A percentile compares a stretch with the other conserved stretches of the same genome.
Conservation (phyloP, 306 rosid genomes). For the Erythrophleum fordii region DNA sequence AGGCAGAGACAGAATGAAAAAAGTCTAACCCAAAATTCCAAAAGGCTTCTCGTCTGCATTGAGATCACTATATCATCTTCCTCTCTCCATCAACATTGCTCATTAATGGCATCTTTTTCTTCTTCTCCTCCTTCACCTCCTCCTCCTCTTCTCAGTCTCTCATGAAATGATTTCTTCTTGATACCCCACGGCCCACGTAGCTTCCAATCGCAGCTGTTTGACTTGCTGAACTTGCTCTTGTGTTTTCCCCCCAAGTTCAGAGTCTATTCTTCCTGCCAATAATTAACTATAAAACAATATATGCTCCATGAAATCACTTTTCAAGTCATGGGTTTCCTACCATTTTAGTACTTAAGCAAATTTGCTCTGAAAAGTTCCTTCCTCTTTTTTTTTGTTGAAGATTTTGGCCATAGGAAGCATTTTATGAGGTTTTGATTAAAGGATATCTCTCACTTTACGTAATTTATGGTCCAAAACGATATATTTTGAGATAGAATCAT, state of each 20-base stretch:
- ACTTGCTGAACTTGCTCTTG: slow-evolving; percentile 15
- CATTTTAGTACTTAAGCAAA: slow-evolving; percentile 5
- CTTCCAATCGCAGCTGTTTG: slow-evolving; percentile 7
- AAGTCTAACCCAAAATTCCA: slow-evolving; percentile 28
- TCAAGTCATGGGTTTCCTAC: slow-evolving; percentile 1
- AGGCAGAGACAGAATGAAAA: slow-evolving; percentile 12
- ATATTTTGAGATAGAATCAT: slow-evolving; percentile 14
- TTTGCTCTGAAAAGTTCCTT: slow-evolving; percentile 1
- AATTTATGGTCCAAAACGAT: slow-evolving; percentile 11
- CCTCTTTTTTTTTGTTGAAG: not conserved
- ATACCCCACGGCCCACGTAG: not conserved
- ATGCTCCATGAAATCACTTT: slow-evolving; percentile 6
- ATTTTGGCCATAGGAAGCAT: slow-evolving; percentile 25
- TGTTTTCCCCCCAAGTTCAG: slow-evolving; percentile 25
- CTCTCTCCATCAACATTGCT: slow-evolving; percentile 26
- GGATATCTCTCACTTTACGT: slow-evolving; percentile 16
- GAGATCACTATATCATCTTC: slow-evolving; percentile 34
- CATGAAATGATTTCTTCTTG: slow-evolving; percentile 1
- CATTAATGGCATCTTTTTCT: slow-evolving; percentile 6
- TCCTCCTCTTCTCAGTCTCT: not conserved
- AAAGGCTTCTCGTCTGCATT: slow-evolving; percentile 28
- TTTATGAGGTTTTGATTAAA: slow-evolving; percentile 24
- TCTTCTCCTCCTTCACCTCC: not conserved
- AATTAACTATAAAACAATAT: slow-evolving; percentile 1
- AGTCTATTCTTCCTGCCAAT: slow-evolving; percentile 20